A percentile compares a stretch with the other conserved stretches of the same genome.
These are phyloP conservation scores for Diaporthe sp. DNA, from an alignment of 2,329 filamentous ascomycete species.

Conservation along the genomic window DNA sequence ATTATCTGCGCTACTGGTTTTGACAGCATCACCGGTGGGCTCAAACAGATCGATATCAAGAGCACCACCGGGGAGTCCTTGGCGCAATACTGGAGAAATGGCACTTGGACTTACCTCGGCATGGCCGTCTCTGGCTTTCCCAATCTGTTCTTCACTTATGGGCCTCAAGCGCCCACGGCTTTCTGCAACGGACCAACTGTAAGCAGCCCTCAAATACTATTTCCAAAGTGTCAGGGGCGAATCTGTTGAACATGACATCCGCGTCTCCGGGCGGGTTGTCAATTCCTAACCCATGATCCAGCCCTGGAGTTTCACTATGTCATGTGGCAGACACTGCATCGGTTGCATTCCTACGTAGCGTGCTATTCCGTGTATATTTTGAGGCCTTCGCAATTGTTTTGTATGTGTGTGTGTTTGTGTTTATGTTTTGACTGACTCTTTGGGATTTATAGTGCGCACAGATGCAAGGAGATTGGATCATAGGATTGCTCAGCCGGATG, in stretches of 20 bases:
- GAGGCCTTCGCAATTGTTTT: too few species aligned
- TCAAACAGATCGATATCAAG: conserved; percentile 54
- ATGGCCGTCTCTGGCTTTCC: conserved; percentile 55
- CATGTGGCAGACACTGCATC: too few species aligned
- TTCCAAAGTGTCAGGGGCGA: background rate
- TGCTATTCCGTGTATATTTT: too few species aligned
- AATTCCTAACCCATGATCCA: too few species aligned
- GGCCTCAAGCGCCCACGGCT: conserved; percentile 54
- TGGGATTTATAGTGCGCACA: conserved; percentile 47
- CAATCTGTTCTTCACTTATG: conserved; percentile 60
- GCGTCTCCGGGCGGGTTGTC: too few species aligned
- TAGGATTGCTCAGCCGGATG: conserved; percentile 48
- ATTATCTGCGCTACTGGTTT: conserved; percentile 55
- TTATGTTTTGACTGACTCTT: background rate
- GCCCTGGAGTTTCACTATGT: background rate
- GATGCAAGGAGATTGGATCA: conserved; percentile 55
- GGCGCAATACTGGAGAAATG: conserved; percentile 52
- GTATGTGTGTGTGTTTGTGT: background rate
- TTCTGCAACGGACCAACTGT: conserved; percentile 54
- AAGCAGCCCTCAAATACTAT: background rate
- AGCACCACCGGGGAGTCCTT: conserved; percentile 49
- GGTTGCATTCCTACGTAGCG: too few species aligned
- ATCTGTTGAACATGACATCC: background rate
- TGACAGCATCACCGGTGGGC: conserved; percentile 55
- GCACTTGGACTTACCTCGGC: conserved; percentile 55